Evolutionary conservation across 192 early-diverging fungal genomes (phyloP).

Genomic region (Coemansia sp.): DNA sequence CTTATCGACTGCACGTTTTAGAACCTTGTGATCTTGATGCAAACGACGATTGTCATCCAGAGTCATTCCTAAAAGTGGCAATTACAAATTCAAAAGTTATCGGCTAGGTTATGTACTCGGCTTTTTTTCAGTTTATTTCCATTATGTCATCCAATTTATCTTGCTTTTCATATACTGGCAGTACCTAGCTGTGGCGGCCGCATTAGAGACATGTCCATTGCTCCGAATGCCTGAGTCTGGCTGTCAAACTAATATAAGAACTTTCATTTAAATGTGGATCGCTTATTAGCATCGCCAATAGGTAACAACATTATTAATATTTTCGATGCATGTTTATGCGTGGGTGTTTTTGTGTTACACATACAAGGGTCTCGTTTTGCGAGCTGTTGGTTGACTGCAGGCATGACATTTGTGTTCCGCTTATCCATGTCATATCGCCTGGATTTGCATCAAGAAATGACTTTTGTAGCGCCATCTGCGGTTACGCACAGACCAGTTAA

Average conservation of each 20-base stretch:
- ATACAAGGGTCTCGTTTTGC: constrained; percentile 41
- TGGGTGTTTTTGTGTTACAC: neutral
- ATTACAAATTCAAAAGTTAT: neutral
- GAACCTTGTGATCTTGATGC: constrained; percentile 38
- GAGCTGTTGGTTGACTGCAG: constrained; percentile 30
- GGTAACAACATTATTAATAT: neutral
- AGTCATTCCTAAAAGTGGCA: neutral
- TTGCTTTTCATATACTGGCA: neutral
- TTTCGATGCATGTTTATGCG: neutral
- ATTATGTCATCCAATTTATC: neutral
- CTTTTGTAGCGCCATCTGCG: constrained; percentile 36
- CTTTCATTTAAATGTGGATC: neutral
- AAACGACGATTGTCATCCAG: constrained; percentile 30
- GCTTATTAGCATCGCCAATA: neutral
- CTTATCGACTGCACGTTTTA: constrained; percentile 38
- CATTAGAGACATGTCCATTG: constrained; percentile 11
- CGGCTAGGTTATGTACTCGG: neutral
- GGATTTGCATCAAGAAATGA: constrained; percentile 36
- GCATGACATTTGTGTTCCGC: constrained; percentile 14
- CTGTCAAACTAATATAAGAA: constrained; percentile 21
- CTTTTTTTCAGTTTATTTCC: neutral
- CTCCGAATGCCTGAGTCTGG: constrained; percentile 25
- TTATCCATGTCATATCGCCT: constrained; percentile 19
- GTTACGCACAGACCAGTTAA: neutral
- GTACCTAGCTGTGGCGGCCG: constrained; percentile 18